Evolutionary conservation across 768 basidiomycete genomes (phyloP).

Genomic region (Nidularia pulvinata): DNA sequence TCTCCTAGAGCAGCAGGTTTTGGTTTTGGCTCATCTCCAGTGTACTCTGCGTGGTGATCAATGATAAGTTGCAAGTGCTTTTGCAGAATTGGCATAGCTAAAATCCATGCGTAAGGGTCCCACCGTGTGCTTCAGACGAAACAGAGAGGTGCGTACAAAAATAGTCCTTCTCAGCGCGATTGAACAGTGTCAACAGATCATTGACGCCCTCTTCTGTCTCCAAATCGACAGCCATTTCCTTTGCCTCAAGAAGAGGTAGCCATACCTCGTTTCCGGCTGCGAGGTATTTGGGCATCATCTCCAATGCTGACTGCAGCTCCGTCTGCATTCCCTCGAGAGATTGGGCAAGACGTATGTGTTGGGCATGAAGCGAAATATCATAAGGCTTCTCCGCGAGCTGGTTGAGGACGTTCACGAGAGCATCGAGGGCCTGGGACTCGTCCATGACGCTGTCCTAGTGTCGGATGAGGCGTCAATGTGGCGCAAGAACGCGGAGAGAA

Average conservation of each 20-base stretch:
- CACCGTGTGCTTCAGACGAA: too few relatives aligned
- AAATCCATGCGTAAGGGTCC: background rate
- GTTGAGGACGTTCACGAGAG: conserved; percentile 58
- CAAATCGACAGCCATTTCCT: conserved; percentile 46
- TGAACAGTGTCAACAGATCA: conserved; percentile 61
- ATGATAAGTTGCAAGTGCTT: conserved; percentile 67
- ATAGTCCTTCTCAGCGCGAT: conserved; percentile 73
- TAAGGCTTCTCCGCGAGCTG: conserved; percentile 58
- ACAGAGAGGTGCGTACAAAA: conserved; percentile 55
- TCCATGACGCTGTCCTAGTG: conserved; percentile 56
- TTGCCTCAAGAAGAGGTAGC: conserved; percentile 65
- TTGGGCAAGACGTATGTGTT: conserved; percentile 65
- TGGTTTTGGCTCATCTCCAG: conserved; percentile 28
- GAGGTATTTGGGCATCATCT: conserved; percentile 63
- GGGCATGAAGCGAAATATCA: conserved; percentile 61
- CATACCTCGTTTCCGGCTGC: conserved; percentile 73
- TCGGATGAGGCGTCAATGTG: background rate
- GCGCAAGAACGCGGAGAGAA: background rate
- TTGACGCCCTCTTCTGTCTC: conserved; percentile 49
- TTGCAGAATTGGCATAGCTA: conserved; percentile 77
- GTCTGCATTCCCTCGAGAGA: conserved; percentile 55
- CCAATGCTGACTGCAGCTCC: conserved; percentile 60
- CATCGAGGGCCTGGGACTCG: conserved; percentile 67
- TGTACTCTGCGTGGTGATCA: conserved; percentile 35
- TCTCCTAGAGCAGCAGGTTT: conserved; percentile 56